phyloP scores from a whole-genome alignment of 768 basidiomycete genomes.

The Pulveroboletus ravenelii region DNA sequence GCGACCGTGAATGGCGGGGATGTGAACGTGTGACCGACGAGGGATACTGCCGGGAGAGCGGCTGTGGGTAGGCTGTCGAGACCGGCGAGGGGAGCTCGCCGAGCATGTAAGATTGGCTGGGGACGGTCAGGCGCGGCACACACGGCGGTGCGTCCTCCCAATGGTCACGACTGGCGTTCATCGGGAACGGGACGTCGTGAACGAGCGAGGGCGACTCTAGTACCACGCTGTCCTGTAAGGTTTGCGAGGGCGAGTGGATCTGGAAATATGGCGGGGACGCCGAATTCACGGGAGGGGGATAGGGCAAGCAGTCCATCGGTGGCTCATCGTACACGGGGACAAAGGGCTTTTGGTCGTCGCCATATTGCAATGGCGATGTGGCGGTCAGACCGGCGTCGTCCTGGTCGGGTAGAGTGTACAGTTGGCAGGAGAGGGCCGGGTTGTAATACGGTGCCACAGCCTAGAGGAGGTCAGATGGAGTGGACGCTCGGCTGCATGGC shows the following conservation, averaged over 20 bases:
- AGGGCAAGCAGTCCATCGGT: constrained; percentile 32
- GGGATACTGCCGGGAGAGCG: constrained; percentile 10
- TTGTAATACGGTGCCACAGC: constrained; percentile 10
- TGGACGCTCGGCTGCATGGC: not conserved
- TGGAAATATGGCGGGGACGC: constrained; percentile 22
- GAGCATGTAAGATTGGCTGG: constrained; percentile 20
- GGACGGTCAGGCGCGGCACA: constrained; percentile 1
- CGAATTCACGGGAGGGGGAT: constrained; percentile 22
- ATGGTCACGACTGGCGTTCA: constrained; percentile 14
- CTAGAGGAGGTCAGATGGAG: constrained; percentile 15
- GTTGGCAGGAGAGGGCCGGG: constrained; percentile 5
- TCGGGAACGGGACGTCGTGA: constrained; percentile 11
- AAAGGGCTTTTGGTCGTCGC: constrained; percentile 12
- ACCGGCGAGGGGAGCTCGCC: constrained; percentile 10
- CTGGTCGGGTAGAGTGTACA: constrained; percentile 15
- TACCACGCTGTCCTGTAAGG: constrained; percentile 11
- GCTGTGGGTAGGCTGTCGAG: constrained; percentile 6
- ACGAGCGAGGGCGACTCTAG: constrained; percentile 14
- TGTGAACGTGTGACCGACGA: constrained; percentile 15
- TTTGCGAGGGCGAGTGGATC: constrained; percentile 3
- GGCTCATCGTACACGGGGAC: constrained; percentile 14
- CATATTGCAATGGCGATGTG: constrained; percentile 1
- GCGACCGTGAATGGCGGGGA: constrained; percentile 23
- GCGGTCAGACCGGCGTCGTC: constrained; percentile 6
- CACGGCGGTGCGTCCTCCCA: constrained; percentile 22